A percentile compares a stretch with the other conserved stretches of the same genome.
These are phyloP conservation scores for Oldenlandia corymbosa DNA, from an alignment of 257 asterid species.

Conservation along the genomic window DNA sequence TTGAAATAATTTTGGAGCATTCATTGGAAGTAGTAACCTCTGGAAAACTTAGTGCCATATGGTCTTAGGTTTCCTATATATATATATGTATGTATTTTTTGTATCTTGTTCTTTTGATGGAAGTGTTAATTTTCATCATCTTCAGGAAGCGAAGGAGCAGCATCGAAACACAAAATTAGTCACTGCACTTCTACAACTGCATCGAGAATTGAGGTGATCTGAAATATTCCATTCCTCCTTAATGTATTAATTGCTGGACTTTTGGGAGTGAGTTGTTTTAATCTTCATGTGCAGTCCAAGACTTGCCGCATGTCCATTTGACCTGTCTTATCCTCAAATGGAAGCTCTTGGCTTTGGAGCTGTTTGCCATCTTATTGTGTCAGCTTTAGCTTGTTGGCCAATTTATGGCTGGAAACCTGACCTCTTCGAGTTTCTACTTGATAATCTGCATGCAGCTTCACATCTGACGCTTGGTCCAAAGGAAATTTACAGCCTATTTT, in stretches of 20 bases:
- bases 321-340: conserved; percentile 59
- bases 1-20: conserved; percentile 1
- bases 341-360: conserved; percentile 80
- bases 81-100: background rate
- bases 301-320: conserved; percentile 79
- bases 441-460: conserved; percentile 71
- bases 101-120: background rate
- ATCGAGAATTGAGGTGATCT: conserved; percentile 78
- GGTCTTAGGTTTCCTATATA: background rate
- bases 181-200: conserved; percentile 74
- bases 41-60: background rate
- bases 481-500: conserved; percentile 83
- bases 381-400: conserved; percentile 97
- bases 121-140: conserved; percentile 10
- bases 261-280: conserved; percentile 15
- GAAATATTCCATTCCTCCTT: conserved; percentile 12
- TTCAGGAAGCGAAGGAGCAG: conserved; percentile 84
- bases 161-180: conserved; percentile 88
- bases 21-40: background rate
- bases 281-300: conserved; percentile 66
- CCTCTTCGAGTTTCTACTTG: conserved; percentile 64
- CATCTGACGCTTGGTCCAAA: conserved; percentile 88
- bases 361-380: conserved; percentile 86
- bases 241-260: background rate
- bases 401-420: conserved; percentile 94